Evolutionary conservation across 352 stramenopile genomes (phyloP).

Genomic region (Phytopythium oedochilum): DNA sequence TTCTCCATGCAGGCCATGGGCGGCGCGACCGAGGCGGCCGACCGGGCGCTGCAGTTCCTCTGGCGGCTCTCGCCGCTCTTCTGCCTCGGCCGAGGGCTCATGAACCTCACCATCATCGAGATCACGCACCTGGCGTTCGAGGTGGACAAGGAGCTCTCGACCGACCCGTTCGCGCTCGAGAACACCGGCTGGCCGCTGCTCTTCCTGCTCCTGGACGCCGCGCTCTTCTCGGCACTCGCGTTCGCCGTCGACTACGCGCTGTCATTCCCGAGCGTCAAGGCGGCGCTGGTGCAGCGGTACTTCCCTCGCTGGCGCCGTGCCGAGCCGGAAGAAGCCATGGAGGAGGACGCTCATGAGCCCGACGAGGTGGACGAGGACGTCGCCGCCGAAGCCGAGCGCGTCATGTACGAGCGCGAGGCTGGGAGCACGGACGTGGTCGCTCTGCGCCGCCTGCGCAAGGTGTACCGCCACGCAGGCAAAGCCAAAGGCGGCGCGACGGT

Average conservation of each 20-base stretch:
- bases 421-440: constrained; percentile 32
- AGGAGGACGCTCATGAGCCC: neutral
- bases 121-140: constrained; percentile 18
- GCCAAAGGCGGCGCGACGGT: constrained; percentile 39
- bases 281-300: constrained; percentile 3
- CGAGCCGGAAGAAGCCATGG: neutral
- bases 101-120: constrained; percentile 37
- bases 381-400: constrained; percentile 4
- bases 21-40: constrained; percentile 35
- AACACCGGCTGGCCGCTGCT: constrained; percentile 60
- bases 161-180: constrained; percentile 44
- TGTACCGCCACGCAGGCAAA: constrained; percentile 18
- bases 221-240: constrained; percentile 38
- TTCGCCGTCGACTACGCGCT: constrained; percentile 50
- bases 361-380: constrained; percentile 1
- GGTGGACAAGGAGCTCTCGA: constrained; percentile 23
- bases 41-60: constrained; percentile 59
- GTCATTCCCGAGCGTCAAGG: constrained; percentile 46
- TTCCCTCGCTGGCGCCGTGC: constrained; percentile 5
- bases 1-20: constrained; percentile 45
- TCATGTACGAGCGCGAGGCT: neutral
- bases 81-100: constrained; percentile 41
- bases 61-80: constrained; percentile 70
- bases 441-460: constrained; percentile 33
- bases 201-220: constrained; percentile 34